Evolutionary conservation across 1,139 yeast species (phyloP), one percentile per base, ranked within the genome.

Genomic region (Suhomyces bolitotheri): DNA sequence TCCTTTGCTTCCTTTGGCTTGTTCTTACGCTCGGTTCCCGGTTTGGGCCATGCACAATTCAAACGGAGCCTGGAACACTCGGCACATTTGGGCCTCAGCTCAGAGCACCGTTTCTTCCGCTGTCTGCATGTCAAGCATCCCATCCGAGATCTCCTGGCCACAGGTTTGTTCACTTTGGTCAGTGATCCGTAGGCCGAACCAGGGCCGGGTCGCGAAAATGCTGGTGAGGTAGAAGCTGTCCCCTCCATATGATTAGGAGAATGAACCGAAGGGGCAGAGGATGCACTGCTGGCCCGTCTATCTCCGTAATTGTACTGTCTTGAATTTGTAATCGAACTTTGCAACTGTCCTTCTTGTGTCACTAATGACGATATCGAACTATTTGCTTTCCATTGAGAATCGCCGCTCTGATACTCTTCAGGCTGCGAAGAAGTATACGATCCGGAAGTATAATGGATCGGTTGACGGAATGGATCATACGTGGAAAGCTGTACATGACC

Each of bases 31-130:
- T 70, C 76, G 4, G 73, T 67, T 14, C 76, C 76, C 2, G 75
- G 74, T 25, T 54, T 56, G 29, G 79, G 79, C 79, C 79, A 73
- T 28, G 65, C 66, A 45, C 78, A 73, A 35, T 58, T 56, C 34
- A 73, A 62, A 22, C 70, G 58, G 29, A 71, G 62, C 10, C 70
- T 40, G 13, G 53, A 39, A 46, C 79, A 73, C 38, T 72, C 74
- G 10, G 66, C 56, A 44, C 76, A 70, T 32, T 54, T 54, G 5
- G 76, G 76, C 26, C 60, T 56, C 5, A 64, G 56, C 45, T 70
- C 75, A 38, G 73, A 66, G 39, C 76, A 70, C 28, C 76, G 54
- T 45, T 70, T 70, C 46, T 70, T 70, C 5, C 76, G 47, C 42
- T 64, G 72, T 33, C 76, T 56, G 41, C 76, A 70, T 8, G 76